Conservation (phyloP, 805 yeast genomes). For the Candida gorgasii region DNA sequence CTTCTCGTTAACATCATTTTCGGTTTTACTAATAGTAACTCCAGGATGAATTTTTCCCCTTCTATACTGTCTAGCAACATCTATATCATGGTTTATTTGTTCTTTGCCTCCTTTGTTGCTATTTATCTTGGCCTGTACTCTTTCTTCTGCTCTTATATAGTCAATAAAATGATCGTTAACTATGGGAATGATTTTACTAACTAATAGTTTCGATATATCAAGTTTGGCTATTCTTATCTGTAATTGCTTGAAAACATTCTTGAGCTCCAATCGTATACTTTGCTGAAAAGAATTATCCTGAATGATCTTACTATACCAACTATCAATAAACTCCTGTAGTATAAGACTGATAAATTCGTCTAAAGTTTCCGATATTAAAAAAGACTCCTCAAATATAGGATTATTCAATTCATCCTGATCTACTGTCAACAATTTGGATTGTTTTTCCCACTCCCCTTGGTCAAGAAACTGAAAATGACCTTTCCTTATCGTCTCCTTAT, state of each 20-base stretch:
- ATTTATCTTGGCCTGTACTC: slow-evolving; percentile 26
- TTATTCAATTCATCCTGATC: slow-evolving; percentile 21
- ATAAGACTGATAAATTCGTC: slow-evolving; percentile 51
- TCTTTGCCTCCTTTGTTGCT: slow-evolving; percentile 14
- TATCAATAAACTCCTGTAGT: slow-evolving; percentile 51
- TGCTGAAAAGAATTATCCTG: slow-evolving; percentile 30
- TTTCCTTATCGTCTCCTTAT: background rate
- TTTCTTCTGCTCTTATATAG: slow-evolving; percentile 46
- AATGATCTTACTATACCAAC: slow-evolving; percentile 57
- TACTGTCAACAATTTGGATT: background rate
- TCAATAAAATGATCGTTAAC: slow-evolving; percentile 62
- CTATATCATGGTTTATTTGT: slow-evolving; percentile 37
- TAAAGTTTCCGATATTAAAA: slow-evolving; percentile 52
- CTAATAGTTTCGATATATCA: slow-evolving; percentile 59
- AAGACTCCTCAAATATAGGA: slow-evolving; percentile 48
- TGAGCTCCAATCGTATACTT: slow-evolving; percentile 46
- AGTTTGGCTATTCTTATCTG: slow-evolving; percentile 41
- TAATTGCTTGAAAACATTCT: slow-evolving; percentile 41
- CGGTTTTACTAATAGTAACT: slow-evolving; percentile 36
- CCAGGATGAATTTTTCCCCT: slow-evolving; percentile 62
- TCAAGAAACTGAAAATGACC: slow-evolving; percentile 13
- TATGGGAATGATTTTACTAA: slow-evolving; percentile 61
- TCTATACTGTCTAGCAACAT: slow-evolving; percentile 46
- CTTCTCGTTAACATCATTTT: slow-evolving; percentile 42
- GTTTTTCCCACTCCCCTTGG: slow-evolving; percentile 8